phyloP scores from a whole-genome alignment of 2,329 filamentous ascomycete species.

The Plenodomus tracheiphilus region DNA sequence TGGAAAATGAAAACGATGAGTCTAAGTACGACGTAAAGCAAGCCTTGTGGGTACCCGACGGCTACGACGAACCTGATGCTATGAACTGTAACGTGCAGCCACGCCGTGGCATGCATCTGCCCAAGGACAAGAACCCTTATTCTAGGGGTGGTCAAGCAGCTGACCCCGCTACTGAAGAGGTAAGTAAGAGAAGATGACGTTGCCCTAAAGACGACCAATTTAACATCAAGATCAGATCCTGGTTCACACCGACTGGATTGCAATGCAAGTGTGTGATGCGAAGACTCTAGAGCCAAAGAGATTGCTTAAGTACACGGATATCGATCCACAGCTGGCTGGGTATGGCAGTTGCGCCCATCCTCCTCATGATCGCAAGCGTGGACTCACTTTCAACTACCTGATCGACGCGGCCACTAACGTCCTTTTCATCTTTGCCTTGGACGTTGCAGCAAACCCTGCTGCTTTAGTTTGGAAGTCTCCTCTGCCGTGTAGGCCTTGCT shows the following conservation, averaged over 20 bases:
- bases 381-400: conserved; percentile 1
- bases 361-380: not conserved
- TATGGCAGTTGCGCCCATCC: not conserved
- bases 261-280: conserved; percentile 1
- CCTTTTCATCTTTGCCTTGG: not conserved
- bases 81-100: conserved; percentile 1
- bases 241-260: conserved; percentile 1
- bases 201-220: too few relatives aligned
- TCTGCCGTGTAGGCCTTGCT: conserved; percentile 1
- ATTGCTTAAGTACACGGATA: not conserved
- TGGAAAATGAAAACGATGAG: too few relatives aligned
- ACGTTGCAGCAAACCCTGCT: not conserved
- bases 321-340: conserved; percentile 1
- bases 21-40: not conserved
- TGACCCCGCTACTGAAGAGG: conserved; percentile 1
- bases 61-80: not conserved
- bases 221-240: not conserved
- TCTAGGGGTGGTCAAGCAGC: not conserved
- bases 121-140: conserved; percentile 1
- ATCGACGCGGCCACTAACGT: not conserved
- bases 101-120: conserved; percentile 1
- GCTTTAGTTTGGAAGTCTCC: not conserved
- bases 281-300: conserved; percentile 1
- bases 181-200: not conserved
- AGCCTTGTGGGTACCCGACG: not conserved